Evolutionary conservation across 2,329 filamentous ascomycete species (phyloP).

Genomic region (Phyllosticta citribraziliensis): DNA sequence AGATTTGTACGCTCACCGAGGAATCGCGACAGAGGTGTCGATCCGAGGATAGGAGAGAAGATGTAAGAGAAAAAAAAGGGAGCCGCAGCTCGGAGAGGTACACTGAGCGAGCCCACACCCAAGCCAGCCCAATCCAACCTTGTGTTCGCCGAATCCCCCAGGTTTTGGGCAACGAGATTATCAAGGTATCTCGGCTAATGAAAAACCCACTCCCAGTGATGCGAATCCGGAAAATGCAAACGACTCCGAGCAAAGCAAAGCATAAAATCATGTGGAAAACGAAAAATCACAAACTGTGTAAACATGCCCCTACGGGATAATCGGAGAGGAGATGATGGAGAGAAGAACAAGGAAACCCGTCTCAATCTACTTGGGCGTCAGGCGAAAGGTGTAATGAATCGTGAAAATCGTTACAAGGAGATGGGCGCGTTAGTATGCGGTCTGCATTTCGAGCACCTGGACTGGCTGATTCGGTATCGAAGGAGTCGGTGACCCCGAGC

Average conservation of each 20-base stretch:
- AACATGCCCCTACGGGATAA: conserved; percentile 10
- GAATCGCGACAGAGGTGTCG: conserved; percentile 5
- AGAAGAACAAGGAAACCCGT: conserved; percentile 1
- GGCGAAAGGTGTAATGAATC: conserved; percentile 1
- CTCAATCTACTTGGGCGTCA: conserved; percentile 7
- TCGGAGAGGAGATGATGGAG: conserved; percentile 8
- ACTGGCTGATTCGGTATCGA: conserved; percentile 32
- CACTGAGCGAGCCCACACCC: conserved; percentile 9
- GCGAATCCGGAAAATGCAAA: conserved; percentile 9
- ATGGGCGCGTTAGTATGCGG: conserved; percentile 26
- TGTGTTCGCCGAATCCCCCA: conserved; percentile 11
- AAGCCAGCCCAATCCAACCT: conserved; percentile 10
- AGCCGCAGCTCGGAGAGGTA: conserved; percentile 10
- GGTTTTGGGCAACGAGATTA: conserved; percentile 9
- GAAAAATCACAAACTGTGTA: conserved; percentile 3
- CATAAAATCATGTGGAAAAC: neutral
- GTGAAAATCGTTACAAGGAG: conserved; percentile 9
- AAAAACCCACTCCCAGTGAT: conserved; percentile 7
- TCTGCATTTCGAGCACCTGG: conserved; percentile 33
- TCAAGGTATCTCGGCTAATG: conserved; percentile 8
- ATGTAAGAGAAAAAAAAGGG: neutral
- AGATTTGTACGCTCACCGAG: conserved; percentile 4
- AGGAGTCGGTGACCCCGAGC: conserved; percentile 33
- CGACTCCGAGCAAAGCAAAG: neutral
- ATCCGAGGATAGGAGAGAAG: conserved; percentile 2